These are phyloP conservation scores for Flaveria trinervia DNA, from an alignment of 129 eudicot genomes.

Conservation along the genomic window DNA sequence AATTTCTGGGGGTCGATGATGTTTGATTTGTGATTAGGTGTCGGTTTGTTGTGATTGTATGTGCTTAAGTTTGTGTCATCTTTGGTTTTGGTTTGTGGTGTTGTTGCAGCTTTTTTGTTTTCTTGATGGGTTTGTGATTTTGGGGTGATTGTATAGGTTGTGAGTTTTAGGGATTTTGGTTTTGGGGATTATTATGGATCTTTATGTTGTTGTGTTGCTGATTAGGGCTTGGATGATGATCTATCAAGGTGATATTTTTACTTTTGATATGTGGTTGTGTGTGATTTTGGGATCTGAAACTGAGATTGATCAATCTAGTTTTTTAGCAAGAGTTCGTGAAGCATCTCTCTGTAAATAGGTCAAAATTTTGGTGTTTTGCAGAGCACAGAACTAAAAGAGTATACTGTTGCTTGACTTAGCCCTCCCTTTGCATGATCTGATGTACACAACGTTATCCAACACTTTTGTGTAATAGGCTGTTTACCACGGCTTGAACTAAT, in stretches of 20 bases:
- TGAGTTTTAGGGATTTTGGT: constrained; percentile 13
- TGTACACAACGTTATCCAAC: too few species aligned
- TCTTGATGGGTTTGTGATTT: not conserved
- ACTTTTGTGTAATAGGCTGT: too few species aligned
- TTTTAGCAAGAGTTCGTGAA: not conserved
- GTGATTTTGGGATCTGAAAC: constrained; percentile 9
- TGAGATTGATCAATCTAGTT: not conserved
- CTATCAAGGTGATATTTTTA: not conserved
- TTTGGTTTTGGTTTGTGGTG: not conserved
- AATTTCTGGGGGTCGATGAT: not conserved
- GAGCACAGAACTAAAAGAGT: not conserved
- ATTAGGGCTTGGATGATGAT: constrained; percentile 1
- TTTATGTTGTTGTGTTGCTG: constrained; percentile 14
- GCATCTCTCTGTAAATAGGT: not conserved
- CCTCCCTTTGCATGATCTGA: too few species aligned
- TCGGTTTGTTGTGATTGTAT: not conserved
- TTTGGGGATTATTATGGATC: constrained; percentile 16
- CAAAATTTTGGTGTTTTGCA: not conserved
- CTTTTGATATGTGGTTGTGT: not conserved
- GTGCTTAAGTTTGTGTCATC: not conserved
- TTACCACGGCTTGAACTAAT: too few species aligned
- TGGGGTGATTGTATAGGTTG: not conserved
- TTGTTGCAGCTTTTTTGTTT: not conserved
- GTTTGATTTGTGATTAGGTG: not conserved
- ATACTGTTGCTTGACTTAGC: too few species aligned